Evolutionary conservation across 306 rosid species (phyloP), one percentile per base, ranked within the genome.

Genomic region (Prunus mongolica): DNA sequence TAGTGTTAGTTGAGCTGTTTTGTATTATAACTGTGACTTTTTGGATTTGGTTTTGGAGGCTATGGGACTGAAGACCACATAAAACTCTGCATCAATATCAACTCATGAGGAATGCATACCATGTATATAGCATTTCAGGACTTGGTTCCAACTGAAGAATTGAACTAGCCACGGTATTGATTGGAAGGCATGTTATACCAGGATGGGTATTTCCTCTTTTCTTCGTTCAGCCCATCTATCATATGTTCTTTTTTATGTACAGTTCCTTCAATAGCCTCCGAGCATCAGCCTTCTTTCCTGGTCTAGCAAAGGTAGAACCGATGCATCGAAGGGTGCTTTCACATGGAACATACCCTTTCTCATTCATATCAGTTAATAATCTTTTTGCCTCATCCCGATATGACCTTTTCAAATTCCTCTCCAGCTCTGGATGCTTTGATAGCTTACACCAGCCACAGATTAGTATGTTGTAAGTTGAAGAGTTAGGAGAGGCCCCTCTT

Each of bases 401-500:
- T 55, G 91, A 84, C 72, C 49, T 65, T 74, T 82, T 86, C 75
- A 83, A 79, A 8, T 84, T 64, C 80, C 82, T 78, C 67, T 88
- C 92, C 83, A 90, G 78, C 79, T 88, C 92, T 19, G 88, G 92
- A 73, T 83, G 84, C 74, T 61, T 76, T 52, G 93, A 88, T 44
- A 92, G 84, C 72, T 86, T 88, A 81, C 90, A 89, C 97, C 92
- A 95, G 65, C 99, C 96, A 82, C 89, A 84, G 65, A 90, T 84
- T 71, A 95, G 88, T 79, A 89, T 86, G 85, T 86, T 90, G 64
- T 92, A 95, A 4, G 97, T 90, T 78, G 93, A 90, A 84, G 97
- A 86, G 81, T 90, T 90, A 72, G 97, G 92, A 67, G 71, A 65
- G 75, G 86, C 85, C 73, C 97, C 96, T 78, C 91, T 84, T 27